phyloP scores from a whole-genome alignment of 345 rosid species.

The Sonneratia caseolaris region DNA sequence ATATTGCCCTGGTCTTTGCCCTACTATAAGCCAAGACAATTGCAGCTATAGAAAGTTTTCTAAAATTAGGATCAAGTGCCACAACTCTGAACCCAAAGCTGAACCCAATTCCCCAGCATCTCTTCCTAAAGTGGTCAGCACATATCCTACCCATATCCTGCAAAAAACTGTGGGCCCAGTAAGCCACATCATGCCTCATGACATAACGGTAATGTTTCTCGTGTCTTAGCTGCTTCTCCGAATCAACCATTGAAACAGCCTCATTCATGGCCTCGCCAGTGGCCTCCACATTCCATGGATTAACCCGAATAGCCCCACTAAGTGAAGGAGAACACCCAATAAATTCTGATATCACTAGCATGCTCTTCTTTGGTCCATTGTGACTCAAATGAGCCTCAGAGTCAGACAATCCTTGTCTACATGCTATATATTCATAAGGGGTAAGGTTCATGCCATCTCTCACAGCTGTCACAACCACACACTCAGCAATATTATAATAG shows the following conservation, averaged over 20 bases:
- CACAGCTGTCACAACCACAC: constrained; percentile 32
- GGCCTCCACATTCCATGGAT: constrained; percentile 38
- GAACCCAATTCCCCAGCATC: constrained; percentile 34
- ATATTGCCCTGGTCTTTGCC: constrained; percentile 26
- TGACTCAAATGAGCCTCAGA: constrained; percentile 1
- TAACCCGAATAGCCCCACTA: constrained; percentile 35
- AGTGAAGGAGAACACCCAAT: constrained; percentile 37
- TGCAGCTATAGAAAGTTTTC: constrained; percentile 19
- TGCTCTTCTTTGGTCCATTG: constrained; percentile 19
- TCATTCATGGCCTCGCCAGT: constrained; percentile 30
- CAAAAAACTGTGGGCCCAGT: constrained; percentile 41
- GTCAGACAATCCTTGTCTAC: constrained; percentile 22
- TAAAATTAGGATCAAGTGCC: constrained; percentile 32
- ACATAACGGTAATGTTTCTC: constrained; percentile 46
- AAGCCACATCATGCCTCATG: constrained; percentile 51
- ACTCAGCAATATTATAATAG: constrained; percentile 26
- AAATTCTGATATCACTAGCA: constrained; percentile 38
- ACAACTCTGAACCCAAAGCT: constrained; percentile 31
- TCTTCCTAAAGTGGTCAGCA: constrained; percentile 24
- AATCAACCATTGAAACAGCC: constrained; percentile 19
- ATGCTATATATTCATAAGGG: constrained; percentile 27
- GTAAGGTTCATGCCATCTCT: constrained; percentile 38
- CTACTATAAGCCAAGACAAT: constrained; percentile 18
- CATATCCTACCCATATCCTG: constrained; percentile 34
- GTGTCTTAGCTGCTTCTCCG: constrained; percentile 28